These are phyloP conservation scores for Metschnikowia rubicola DNA, from an alignment of 805 yeast genomes.

Conservation along the genomic window DNA sequence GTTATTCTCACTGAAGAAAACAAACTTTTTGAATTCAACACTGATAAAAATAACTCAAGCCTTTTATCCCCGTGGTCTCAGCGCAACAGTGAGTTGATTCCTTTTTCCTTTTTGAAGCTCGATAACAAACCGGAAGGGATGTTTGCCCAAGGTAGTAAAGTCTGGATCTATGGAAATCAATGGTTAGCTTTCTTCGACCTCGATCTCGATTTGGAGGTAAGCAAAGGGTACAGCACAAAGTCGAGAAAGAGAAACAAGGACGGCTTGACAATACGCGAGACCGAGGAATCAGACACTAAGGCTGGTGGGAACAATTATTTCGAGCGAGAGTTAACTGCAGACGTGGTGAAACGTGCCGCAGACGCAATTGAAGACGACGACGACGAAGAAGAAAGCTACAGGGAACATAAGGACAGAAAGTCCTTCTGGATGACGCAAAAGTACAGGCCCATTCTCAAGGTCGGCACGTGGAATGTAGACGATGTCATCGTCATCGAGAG, in stretches of 20 bases:
- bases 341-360: conserved; percentile 14
- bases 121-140: conserved; percentile 74
- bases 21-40: conserved; percentile 62
- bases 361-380: conserved; percentile 35
- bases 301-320: conserved; percentile 3
- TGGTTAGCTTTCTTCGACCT: conserved; percentile 80
- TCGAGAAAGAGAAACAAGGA: conserved; percentile 43
- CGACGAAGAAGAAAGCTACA: conserved; percentile 16
- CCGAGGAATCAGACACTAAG: conserved; percentile 21
- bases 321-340: conserved; percentile 11
- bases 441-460: conserved; percentile 68
- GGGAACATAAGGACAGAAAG: conserved; percentile 17
- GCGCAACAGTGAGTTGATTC: conserved; percentile 69
- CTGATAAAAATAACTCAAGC: conserved; percentile 13
- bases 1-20: conserved; percentile 71
- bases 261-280: conserved; percentile 36
- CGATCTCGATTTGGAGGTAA: conserved; percentile 50
- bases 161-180: conserved; percentile 86
- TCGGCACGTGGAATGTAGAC: conserved; percentile 48
- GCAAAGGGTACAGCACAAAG: conserved; percentile 22
- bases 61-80: conserved; percentile 76
- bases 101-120: conserved; percentile 52
- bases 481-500: conserved; percentile 76
- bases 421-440: conserved; percentile 75
- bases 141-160: conserved; percentile 47